A percentile compares a stretch with the other conserved stretches of the same genome.
Conservation (phyloP, 352 stramenopile species). For the Pythium coloratum region DNA sequence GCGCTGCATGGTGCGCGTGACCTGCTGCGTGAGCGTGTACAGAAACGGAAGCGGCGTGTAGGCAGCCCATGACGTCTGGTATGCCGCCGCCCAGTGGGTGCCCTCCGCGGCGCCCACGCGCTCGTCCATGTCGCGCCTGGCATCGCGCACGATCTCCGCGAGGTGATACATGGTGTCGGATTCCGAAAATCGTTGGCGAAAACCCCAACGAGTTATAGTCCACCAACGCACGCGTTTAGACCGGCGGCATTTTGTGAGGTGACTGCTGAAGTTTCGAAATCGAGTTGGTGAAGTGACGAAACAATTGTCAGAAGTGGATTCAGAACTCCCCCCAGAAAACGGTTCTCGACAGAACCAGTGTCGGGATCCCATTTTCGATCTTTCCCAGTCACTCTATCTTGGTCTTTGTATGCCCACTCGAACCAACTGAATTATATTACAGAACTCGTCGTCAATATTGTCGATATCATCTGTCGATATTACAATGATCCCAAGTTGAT, state of each 20-base stretch:
- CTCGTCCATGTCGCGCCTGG: constrained; percentile 76
- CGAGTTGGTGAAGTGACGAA: constrained; percentile 2
- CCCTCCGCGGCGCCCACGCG: constrained; percentile 39
- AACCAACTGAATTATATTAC: neutral
- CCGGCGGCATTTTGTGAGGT: neutral
- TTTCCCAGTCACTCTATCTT: neutral
- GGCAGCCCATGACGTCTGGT: constrained; percentile 48
- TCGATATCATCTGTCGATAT: constrained; percentile 24
- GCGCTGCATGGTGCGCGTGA: constrained; percentile 72
- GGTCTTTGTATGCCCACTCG: neutral
- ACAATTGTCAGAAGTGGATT: neutral
- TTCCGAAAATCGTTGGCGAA: constrained; percentile 1
- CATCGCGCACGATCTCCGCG: constrained; percentile 81
- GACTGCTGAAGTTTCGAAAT: neutral
- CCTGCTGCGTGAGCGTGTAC: constrained; percentile 59
- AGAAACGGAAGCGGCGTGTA: constrained; percentile 85
- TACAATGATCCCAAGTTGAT: neutral
- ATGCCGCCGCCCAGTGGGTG: constrained; percentile 3
- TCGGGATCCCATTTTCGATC: neutral
- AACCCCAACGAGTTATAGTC: neutral
- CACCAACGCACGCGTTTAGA: neutral
- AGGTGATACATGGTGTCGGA: constrained; percentile 72
- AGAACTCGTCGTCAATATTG: neutral
- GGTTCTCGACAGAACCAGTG: neutral
- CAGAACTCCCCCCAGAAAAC: neutral